Evolutionary conservation across 257 asterid species (phyloP).

Genomic region (Petunia axillaris): DNA sequence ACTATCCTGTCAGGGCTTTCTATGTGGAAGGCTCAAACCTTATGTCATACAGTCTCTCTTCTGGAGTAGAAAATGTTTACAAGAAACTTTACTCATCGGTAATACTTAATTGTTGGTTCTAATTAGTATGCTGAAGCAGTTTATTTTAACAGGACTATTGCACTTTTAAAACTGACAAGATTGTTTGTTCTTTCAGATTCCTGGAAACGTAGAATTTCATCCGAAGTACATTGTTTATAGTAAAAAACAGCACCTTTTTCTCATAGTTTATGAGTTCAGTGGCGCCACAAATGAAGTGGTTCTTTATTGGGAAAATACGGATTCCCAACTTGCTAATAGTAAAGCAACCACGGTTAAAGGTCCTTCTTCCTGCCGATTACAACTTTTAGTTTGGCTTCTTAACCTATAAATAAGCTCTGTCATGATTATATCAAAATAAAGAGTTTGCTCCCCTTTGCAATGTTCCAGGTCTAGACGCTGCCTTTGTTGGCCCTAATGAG

Average conservation of each 20-base stretch:
- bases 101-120: conserved; percentile 31
- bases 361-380: conserved; percentile 38
- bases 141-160: neutral
- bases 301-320: conserved; percentile 95
- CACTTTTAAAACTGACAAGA: neutral
- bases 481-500: conserved; percentile 87
- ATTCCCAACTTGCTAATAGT: conserved; percentile 76
- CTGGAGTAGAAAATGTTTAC: conserved; percentile 86
- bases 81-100: conserved; percentile 92
- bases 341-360: conserved; percentile 87
- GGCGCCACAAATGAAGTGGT: conserved; percentile 82
- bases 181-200: conserved; percentile 60
- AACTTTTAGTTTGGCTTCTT: conserved; percentile 31
- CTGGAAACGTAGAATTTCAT: conserved; percentile 86
- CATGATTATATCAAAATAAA: conserved; percentile 13
- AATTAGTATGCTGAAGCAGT: neutral
- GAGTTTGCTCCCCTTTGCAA: conserved; percentile 31
- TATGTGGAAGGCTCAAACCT: conserved; percentile 89
- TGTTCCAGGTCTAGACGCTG: conserved; percentile 87
- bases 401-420: neutral
- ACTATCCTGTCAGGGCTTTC: conserved; percentile 96
- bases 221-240: conserved; percentile 73
- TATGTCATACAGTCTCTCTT: conserved; percentile 90
- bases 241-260: conserved; percentile 88
- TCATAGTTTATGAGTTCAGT: conserved; percentile 75